A percentile compares a stretch with the other conserved stretches of the same genome.
phyloP scores from a whole-genome alignment of 2,329 filamentous ascomycete genomes.

The Alternaria alternata region DNA sequence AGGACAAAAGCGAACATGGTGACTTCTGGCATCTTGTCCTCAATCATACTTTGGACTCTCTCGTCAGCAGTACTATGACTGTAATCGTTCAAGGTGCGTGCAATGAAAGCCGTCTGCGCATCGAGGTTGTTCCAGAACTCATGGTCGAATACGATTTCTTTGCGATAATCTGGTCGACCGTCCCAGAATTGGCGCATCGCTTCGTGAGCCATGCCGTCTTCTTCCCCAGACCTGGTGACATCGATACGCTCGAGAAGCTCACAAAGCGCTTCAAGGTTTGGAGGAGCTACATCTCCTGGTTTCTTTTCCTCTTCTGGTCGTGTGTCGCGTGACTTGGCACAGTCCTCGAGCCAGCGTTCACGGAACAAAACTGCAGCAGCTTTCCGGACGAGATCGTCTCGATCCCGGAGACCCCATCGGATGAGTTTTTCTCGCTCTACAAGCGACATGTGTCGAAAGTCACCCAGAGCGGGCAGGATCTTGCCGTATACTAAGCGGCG shows the following conservation, averaged over 20 bases:
- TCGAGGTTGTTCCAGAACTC: constrained; percentile 81
- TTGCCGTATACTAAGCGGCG: constrained; percentile 86
- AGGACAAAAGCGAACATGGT: constrained; percentile 89
- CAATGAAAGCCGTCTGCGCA: constrained; percentile 88
- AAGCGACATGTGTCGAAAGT: constrained; percentile 92
- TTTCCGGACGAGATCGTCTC: constrained; percentile 93
- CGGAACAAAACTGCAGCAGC: constrained; percentile 89
- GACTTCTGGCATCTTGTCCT: constrained; percentile 95
- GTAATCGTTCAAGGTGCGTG: constrained; percentile 92
- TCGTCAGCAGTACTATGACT: constrained; percentile 78
- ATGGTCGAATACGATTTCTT: constrained; percentile 75
- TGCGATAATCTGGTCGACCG: constrained; percentile 81
- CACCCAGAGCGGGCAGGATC: constrained; percentile 85
- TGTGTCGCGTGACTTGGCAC: constrained; percentile 71
- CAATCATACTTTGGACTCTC: constrained; percentile 77
- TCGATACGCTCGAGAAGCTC: constrained; percentile 95
- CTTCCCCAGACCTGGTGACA: constrained; percentile 85
- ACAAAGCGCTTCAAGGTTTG: constrained; percentile 79
- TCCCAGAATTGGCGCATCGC: constrained; percentile 98
- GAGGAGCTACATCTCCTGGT: constrained; percentile 52
- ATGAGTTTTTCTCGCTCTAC: constrained; percentile 95
- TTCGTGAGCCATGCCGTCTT: constrained; percentile 88
- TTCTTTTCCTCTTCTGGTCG: constrained; percentile 64
- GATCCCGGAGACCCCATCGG: constrained; percentile 91
- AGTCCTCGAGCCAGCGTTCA: constrained; percentile 98